Evolutionary conservation across 257 asterid species (phyloP).

Genomic region (Solanum chmielewskii): DNA sequence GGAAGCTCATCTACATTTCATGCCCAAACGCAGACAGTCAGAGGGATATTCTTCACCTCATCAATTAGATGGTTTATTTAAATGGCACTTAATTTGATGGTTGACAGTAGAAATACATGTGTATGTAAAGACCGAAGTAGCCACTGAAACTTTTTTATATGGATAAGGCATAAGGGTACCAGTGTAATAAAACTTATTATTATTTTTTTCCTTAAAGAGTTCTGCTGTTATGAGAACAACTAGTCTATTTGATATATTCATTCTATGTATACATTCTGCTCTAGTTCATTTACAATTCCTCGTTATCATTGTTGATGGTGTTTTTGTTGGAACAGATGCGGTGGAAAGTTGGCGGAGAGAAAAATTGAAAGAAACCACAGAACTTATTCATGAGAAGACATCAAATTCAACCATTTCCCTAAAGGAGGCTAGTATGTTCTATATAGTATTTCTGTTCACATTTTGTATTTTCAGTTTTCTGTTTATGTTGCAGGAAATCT

Average conservation of each 20-base stretch:
- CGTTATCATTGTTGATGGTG: neutral
- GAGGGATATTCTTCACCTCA: neutral
- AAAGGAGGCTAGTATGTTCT: constrained; percentile 59
- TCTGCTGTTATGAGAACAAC: neutral
- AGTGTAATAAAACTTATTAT: neutral
- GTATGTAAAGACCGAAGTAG: neutral
- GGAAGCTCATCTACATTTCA: neutral
- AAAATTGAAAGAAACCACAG: constrained; percentile 44
- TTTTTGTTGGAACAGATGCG: constrained; percentile 36
- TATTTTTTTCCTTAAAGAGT: neutral
- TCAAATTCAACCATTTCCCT: constrained; percentile 48
- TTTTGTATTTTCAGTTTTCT: neutral
- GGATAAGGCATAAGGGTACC: neutral
- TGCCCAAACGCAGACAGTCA: neutral
- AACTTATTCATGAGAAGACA: constrained; percentile 26
- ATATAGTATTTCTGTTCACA: neutral
- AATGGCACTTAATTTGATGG: neutral
- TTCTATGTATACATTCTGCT: neutral
- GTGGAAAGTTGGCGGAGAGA: constrained; percentile 66
- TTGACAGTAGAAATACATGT: neutral
- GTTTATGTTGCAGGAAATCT: neutral
- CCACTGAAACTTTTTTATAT: neutral
- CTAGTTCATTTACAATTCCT: neutral
- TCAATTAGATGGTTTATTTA: neutral
- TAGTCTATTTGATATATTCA: neutral